Evolutionary conservation across 2,329 filamentous ascomycete genomes (phyloP).

Genomic region (Penicillium sp.): DNA sequence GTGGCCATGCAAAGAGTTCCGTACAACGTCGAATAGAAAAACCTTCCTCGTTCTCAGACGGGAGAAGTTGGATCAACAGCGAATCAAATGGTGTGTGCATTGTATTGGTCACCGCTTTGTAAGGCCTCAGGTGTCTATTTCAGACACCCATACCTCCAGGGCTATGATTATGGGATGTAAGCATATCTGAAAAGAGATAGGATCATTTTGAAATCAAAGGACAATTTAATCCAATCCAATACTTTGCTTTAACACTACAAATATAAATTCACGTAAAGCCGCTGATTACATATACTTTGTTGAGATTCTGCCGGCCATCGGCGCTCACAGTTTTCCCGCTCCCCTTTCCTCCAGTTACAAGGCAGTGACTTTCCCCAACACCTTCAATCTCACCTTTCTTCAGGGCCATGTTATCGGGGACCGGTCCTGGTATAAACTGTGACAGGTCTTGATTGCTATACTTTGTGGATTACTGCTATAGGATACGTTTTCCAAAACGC

Average conservation of each 20-base stretch:
- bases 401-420: constrained; percentile 19
- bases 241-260: neutral
- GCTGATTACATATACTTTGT: constrained; percentile 1
- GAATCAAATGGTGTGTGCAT: neutral
- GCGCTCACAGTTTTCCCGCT: constrained; percentile 23
- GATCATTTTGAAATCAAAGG: neutral
- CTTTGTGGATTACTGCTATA: neutral
- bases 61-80: neutral
- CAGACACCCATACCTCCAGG: neutral
- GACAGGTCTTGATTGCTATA: constrained; percentile 1
- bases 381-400: constrained; percentile 4
- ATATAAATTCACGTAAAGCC: neutral
- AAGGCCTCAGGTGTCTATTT: constrained; percentile 8
- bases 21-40: neutral
- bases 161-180: neutral
- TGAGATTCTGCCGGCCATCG: constrained; percentile 19
- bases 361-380: constrained; percentile 16
- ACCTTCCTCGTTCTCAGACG: neutral
- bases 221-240: neutral
- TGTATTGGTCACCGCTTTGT: constrained; percentile 5
- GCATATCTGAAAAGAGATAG: neutral
- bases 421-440: constrained; percentile 14
- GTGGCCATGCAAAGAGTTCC: neutral
- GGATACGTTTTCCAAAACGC: neutral
- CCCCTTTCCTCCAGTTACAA: constrained; percentile 21